Base-by-base conservation (phyloP, 2,329 filamentous ascomycete genomes). In the Calonectria pseudoturangicola region DNA sequence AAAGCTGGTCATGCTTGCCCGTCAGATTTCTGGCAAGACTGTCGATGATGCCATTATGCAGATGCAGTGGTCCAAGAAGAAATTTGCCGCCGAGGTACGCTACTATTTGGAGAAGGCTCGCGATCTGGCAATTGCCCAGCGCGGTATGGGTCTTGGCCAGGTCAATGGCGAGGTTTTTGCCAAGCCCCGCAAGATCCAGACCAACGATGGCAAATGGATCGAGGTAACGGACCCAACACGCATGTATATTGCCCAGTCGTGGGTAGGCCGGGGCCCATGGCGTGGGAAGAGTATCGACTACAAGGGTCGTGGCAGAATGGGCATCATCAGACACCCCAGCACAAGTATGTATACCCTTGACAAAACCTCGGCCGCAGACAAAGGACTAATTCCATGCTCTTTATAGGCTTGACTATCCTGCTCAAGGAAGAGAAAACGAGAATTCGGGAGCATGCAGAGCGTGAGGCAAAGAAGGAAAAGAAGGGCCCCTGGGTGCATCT, bases 21-120 rank as follows among this genome's bases (percentile, higher is more conserved):
- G 93, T 68, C 97, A 98, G 86, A 97, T 99, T 81, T 90, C 92
- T 2, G 97, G 97, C 77, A 98, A 98, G 90, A 93, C 93, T n/a
- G 88, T 99, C 73, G 95, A 97, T 71, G 96, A 99, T 43, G 97
- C 97, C 16, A 94, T 98, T 77, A 86, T 94, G 68, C 97, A 99
- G 88, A 98, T 99, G 95, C 91, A 93, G 69, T 98, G 96, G 87
- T 96, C 93, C 84, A 95, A 95, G 88, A 99, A 99, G 91, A 96
- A 95, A 87, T 94, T 93, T 75, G 94, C 96, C 8, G 88, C 91
- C 77, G 95, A 98, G 80, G 91, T 98, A 33, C 87, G 90, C 77
- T 92, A 92, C 81, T 94, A 97, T 81, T 87, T 99, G 21, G 91
- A 97, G 81, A 90, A 94, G 79, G 96, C 96, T 1, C 91, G 93